A percentile compares a stretch with the other conserved stretches of the same genome.
phyloP scores from a whole-genome alignment of 2,329 filamentous ascomycete species.

The Neocatenulostroma microsporum region DNA sequence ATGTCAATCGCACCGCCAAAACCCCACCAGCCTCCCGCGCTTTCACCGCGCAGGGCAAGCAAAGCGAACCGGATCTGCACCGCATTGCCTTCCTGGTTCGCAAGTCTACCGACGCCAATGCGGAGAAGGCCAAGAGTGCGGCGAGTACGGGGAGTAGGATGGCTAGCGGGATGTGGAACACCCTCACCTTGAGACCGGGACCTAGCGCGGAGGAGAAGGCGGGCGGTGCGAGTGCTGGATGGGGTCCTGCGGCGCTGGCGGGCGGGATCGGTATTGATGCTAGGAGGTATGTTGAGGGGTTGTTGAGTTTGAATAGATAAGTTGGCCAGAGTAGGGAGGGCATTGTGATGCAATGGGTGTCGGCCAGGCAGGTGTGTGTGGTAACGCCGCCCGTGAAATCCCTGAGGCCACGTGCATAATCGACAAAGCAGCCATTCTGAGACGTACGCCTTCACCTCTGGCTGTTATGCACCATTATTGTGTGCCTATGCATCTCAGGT shows the following conservation, averaged over 20 bases:
- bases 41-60: neutral
- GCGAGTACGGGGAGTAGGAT: conserved; percentile 13
- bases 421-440: too few relatives aligned
- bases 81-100: conserved; percentile 38
- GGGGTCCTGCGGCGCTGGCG: conserved; percentile 46
- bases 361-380: too few relatives aligned
- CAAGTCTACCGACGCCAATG: conserved; percentile 22
- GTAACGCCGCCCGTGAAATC: too few relatives aligned
- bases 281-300: conserved; percentile 63
- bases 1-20: neutral
- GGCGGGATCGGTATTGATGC: conserved; percentile 73
- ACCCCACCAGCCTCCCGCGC: neutral
- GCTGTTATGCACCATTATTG: too few relatives aligned
- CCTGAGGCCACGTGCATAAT: too few relatives aligned
- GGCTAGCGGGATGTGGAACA: conserved; percentile 25
- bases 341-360: neutral
- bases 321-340: neutral
- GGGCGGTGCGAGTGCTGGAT: conserved; percentile 18
- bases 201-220: conserved; percentile 15
- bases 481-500: too few relatives aligned
- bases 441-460: too few relatives aligned
- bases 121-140: conserved; percentile 8
- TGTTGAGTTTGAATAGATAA: conserved; percentile 55
- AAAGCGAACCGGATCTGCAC: conserved; percentile 2
- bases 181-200: conserved; percentile 13